Evolutionary conservation across 1,284 basidiomycete genomes (phyloP).

Genomic region (Xerocomus minutiporus): DNA sequence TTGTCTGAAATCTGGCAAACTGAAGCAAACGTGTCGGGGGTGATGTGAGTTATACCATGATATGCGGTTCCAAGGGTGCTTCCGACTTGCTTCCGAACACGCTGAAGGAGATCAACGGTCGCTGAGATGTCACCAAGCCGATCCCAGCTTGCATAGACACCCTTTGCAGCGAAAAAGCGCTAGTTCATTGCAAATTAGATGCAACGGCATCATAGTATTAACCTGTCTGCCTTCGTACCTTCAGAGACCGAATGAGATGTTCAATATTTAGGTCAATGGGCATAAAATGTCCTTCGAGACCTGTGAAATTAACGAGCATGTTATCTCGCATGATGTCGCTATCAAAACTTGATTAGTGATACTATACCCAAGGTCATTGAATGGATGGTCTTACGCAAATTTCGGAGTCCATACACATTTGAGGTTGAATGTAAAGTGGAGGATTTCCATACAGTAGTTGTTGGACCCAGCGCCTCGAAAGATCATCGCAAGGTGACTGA

Average conservation of each 20-base stretch:
- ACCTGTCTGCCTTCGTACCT: slow-evolving; percentile 3
- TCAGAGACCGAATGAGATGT: slow-evolving; percentile 6
- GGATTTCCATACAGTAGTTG: slow-evolving; percentile 32
- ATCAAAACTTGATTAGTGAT: no score
- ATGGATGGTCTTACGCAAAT: slow-evolving; percentile 14
- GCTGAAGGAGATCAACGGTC: slow-evolving; percentile 19
- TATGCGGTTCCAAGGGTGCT: slow-evolving; percentile 16
- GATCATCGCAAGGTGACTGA: slow-evolving; percentile 23
- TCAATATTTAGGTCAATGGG: slow-evolving; percentile 29
- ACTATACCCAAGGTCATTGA: no score
- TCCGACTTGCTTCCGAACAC: slow-evolving; percentile 23
- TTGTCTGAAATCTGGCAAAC: slow-evolving; percentile 21
- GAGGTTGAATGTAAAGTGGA: slow-evolving; percentile 27
- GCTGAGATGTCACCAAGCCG: slow-evolving; percentile 28
- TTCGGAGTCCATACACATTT: slow-evolving; percentile 27
- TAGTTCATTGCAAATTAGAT: not conserved
- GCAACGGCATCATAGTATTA: no score
- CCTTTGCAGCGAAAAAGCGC: not conserved
- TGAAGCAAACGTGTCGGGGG: slow-evolving; percentile 9
- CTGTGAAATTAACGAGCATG: slow-evolving; percentile 27
- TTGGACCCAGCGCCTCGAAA: slow-evolving; percentile 29
- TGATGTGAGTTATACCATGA: slow-evolving; percentile 21
- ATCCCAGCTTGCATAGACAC: slow-evolving; percentile 12
- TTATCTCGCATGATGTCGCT: slow-evolving; percentile 28
- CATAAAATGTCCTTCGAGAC: slow-evolving; percentile 25